Evolutionary conservation across 768 basidiomycete genomes (phyloP), one percentile per base, ranked within the genome.

Genomic region (Rhodotorula diobovata): DNA sequence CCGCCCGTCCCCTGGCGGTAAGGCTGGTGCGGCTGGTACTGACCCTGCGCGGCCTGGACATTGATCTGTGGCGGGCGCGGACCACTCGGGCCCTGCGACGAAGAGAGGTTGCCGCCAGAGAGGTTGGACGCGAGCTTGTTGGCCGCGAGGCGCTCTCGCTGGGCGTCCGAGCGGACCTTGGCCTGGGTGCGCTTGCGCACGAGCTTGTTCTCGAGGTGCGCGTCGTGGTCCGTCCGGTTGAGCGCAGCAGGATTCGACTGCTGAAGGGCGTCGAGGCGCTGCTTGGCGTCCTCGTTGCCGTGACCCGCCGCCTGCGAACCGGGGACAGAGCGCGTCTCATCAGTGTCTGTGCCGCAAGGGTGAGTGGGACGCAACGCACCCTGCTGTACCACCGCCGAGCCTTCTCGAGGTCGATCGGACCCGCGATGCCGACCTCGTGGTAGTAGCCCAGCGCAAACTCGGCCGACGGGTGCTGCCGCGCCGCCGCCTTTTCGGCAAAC

Each of bases 361-460:
- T 32, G 21, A 23, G 43, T 48, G 43, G 46, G 61, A 23, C 55
- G 41, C 1, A 32, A 56, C 85, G 75, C 55, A 86, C 87, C 79
- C 83, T 81, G 39, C 82, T 81, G 80, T 98, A 98, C 93, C 93
- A 98, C 78, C 81, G 85, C 67, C 83, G 82, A 2, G 93, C 90
- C 14, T 82, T 82, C 1, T 84, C 84, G 48, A 80, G 57, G 68
- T 84, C 82, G 54, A 77, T 80, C 20, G 77, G 66, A 1, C 88
- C 87, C 0, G 92, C 93, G 12, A 98, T 89, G 4, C 95, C 95
- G 2, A 97, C 90, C 80, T 97, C 94, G 48, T 84, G 85, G 79
- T 95, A 98, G 79, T 97, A 97, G 2, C 94, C 95, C 86, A 97
- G 88, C 1, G 93, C 95, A 79, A 97, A 97, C 79, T 93, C 90